Evolutionary conservation across 345 rosid species (phyloP).

Genomic region (Lepidium didymum): DNA sequence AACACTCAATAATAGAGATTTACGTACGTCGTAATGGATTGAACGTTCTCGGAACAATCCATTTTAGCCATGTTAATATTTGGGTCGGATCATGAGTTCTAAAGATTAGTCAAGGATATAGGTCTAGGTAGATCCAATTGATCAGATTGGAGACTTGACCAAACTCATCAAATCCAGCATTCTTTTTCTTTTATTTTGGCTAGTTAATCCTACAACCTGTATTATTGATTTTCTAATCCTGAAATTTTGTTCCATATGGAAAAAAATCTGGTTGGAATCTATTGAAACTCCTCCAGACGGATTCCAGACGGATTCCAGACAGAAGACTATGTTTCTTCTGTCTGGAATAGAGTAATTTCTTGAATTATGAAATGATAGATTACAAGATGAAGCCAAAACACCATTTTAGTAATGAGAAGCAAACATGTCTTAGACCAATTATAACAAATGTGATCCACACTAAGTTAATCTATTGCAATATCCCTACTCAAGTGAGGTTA

Average conservation of each 20-base stretch:
- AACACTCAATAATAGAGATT: background rate
- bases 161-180: background rate
- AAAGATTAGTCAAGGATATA: background rate
- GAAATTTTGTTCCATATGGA: no score
- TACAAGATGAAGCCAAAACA: background rate
- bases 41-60: background rate
- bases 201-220: no score
- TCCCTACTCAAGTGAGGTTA: background rate
- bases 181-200: background rate
- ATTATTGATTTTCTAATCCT: no score
- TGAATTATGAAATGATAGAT: background rate
- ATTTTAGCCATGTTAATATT: background rate
- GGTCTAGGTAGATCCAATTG: no score
- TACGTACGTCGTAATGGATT: background rate
- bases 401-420: background rate
- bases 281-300: no score
- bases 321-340: no score
- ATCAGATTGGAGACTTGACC: no score
- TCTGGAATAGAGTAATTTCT: no score
- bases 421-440: background rate
- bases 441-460: no score
- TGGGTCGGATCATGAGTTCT: background rate
- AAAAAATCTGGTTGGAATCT: no score
- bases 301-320: no score
- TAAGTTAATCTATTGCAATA: background rate